A percentile compares a stretch with the other conserved stretches of the same genome.
phyloP scores from a whole-genome alignment of 1,284 basidiomycete genomes.

The Leccinum subrobustum region DNA sequence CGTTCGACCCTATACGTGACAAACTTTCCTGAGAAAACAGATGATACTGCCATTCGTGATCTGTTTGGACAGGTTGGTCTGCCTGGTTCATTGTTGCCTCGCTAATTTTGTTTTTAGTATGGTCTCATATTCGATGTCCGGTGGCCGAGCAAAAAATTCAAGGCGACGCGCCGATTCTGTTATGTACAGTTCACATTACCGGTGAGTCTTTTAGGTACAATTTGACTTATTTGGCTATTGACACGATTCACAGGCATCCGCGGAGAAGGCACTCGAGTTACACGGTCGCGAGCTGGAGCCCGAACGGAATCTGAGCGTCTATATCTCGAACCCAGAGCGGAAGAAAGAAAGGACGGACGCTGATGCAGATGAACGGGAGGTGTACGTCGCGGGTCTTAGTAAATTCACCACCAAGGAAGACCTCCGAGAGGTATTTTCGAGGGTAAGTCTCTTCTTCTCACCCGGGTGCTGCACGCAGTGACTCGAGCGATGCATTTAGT shows the following conservation, averaged over 20 bases:
- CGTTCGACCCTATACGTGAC: constrained; percentile 95
- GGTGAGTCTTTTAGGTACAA: constrained; percentile 43
- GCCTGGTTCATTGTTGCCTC: neutral
- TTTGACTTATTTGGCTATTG: neutral
- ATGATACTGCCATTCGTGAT: constrained; percentile 74
- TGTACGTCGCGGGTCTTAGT: constrained; percentile 84
- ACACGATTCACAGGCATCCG: constrained; percentile 51
- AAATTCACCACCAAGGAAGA: constrained; percentile 74
- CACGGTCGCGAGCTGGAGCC: constrained; percentile 75
- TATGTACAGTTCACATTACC: constrained; percentile 91
- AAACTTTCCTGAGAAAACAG: constrained; percentile 88
- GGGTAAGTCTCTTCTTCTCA: constrained; percentile 42
- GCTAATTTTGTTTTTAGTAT: constrained; percentile 50
- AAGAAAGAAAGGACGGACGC: constrained; percentile 88
- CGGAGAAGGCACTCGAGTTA: constrained; percentile 75
- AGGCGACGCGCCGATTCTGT: constrained; percentile 86
- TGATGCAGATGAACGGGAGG: constrained; percentile 76
- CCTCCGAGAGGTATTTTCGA: constrained; percentile 72
- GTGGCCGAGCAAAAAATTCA: constrained; percentile 98
- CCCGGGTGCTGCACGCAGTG: constrained; percentile 2
- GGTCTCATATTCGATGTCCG: constrained; percentile 92
- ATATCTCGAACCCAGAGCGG: constrained; percentile 87
- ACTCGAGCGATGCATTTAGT: constrained; percentile 45
- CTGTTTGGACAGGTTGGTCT: constrained; percentile 72
- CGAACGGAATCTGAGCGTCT: constrained; percentile 70